These are phyloP conservation scores for Aureobasidium melanogenum DNA, from an alignment of 2,329 filamentous ascomycete species.

Conservation along the genomic window DNA sequence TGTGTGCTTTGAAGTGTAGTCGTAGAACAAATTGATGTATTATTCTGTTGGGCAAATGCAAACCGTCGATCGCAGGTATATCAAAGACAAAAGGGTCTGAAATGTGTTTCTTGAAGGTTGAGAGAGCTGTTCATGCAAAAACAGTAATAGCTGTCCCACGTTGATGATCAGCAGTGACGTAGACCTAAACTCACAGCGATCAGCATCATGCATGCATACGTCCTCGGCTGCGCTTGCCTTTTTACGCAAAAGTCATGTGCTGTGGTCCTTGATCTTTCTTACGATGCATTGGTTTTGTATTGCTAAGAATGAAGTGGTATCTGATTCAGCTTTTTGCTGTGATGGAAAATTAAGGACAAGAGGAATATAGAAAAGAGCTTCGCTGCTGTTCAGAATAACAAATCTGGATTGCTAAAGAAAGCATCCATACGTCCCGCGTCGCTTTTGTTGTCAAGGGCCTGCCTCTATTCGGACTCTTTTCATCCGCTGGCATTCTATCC, in stretches of 20 bases:
- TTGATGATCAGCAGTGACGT: conserved; percentile 5
- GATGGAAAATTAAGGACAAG: background rate
- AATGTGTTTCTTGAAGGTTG: background rate
- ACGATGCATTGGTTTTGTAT: background rate
- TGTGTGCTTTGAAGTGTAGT: background rate
- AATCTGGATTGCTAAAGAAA: background rate
- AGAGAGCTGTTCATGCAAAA: background rate
- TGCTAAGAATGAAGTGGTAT: background rate
- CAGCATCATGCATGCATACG: too few species aligned
- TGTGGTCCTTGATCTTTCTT: background rate
- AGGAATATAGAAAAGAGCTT: background rate
- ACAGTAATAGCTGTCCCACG: background rate
- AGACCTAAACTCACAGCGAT: background rate
- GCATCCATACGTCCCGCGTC: background rate
- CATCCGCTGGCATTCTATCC: background rate
- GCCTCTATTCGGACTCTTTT: background rate
- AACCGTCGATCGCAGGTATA: background rate
- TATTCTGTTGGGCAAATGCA: background rate
- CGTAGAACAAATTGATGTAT: background rate
- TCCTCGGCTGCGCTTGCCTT: conserved; percentile 1
- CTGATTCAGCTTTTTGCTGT: background rate
- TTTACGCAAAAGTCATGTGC: background rate
- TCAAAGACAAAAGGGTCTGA: background rate
- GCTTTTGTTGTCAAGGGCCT: background rate
- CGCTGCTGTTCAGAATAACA: background rate